These are phyloP conservation scores for Zhuliangozyma blackwelliae DNA, from an alignment of 1,139 yeast genomes.

Conservation along the genomic window DNA sequence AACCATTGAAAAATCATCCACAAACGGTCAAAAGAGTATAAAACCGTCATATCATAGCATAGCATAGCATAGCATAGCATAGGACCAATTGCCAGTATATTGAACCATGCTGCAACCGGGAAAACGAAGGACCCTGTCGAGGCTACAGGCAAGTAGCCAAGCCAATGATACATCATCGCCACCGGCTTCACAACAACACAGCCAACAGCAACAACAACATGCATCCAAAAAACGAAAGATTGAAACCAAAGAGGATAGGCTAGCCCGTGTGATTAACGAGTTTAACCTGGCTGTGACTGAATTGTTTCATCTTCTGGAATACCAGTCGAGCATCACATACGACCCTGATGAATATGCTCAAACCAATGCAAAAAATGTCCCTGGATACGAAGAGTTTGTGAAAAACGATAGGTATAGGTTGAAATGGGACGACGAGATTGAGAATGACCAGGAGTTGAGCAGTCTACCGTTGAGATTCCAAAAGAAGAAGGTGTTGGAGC, in stretches of 20 bases:
- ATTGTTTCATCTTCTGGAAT: constrained; percentile 56
- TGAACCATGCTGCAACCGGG: no score
- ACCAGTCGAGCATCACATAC: constrained; percentile 56
- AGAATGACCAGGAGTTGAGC: constrained; percentile 23
- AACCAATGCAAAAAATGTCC: constrained; percentile 17
- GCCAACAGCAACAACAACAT: not conserved
- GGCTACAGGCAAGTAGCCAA: not conserved
- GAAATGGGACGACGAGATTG: constrained; percentile 31
- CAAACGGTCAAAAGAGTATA: no score
- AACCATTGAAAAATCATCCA: no score
- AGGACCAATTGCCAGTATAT: no score
- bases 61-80: no score
- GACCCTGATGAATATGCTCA: constrained; percentile 47
- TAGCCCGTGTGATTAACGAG: constrained; percentile 35
- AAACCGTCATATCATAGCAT: no score
- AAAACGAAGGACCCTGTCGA: no score
- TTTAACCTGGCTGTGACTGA: constrained; percentile 47
- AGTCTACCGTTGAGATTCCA: constrained; percentile 40
- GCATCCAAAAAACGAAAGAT: constrained; percentile 10
- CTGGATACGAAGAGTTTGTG: constrained; percentile 37
- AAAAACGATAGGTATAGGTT: constrained; percentile 22
- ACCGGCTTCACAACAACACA: not conserved
- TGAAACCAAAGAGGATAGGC: constrained; percentile 14
- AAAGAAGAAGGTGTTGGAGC: constrained; percentile 41
- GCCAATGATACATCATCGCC: no score